Base-by-base conservation (phyloP, 331 rosid species). In the Quercus tomentella region DNA sequence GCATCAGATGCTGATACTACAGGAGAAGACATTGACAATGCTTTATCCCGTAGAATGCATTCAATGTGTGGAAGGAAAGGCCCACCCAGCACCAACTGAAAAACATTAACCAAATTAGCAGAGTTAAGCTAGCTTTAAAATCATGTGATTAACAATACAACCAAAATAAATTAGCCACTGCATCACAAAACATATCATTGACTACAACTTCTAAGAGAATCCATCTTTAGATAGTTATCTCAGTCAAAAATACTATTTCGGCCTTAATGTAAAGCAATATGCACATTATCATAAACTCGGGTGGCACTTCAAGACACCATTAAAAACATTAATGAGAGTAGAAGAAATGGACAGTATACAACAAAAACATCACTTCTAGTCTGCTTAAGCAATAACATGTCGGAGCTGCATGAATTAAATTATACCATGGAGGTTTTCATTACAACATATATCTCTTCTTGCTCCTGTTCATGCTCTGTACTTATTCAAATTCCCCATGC, bases 71-170 rank as follows among this genome's bases (percentile, higher is more conserved):
- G 95, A 37, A 88, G 88, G 82, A 94, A 89, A 8, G 93, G 93
- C 23, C 97, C 97, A 54, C 97, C 97, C 74, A 94, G 86, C 80
- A 94, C 92, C 79, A 90, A 72, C 97, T 92, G 90, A 37, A 79
- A 84, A 78, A 61, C 63, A 72, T 51, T 55, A 75, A 75, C n/a
- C 52, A 15, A 41, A 58, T 35, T 31, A 23, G 11, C 43, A 62
- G 26, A 71, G 70, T 72, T 80, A 80, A 73, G 23, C 71, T 56
- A 73, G 66, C 20, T 55, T 25, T 65, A 17, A 73, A 28, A 3
- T 26, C 61, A 81, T 15, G 9, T 10, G 22, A 71, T 30, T 6
- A 56, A 56, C 14, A n/a, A 80, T 71, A 31, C n/a, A 68, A 69
- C 20, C 35, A 14, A 45, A 73, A 23, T 51, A 26, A 67, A 55